Base-by-base conservation (phyloP, 495 filamentous ascomycete species). In the Neurospora sp. region DNA sequence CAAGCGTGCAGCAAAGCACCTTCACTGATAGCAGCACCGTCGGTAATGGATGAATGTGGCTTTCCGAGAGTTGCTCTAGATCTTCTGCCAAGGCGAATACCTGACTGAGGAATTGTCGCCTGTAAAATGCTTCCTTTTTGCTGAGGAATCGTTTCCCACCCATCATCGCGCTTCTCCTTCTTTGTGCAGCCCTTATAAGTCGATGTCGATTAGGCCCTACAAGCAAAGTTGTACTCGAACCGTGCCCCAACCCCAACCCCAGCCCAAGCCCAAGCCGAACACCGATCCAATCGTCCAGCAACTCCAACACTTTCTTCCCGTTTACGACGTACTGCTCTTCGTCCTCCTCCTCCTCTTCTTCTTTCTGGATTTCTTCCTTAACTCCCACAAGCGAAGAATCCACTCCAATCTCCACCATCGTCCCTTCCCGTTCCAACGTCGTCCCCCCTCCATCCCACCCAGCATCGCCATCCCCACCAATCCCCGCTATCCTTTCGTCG, bases 11-110 rank as follows among this genome's bases (percentile, higher is more conserved):
- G 69, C 73, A 76, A 20, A 78, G 72, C 6, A 77, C 73, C 69
- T 78, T 78, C 69, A 78, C 72, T 10, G 77, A 78, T 4, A 78
- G 14, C n/a, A 78, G 22, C 38, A 78, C 71, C 42, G 75, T 72
- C 8, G 77, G 77, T 11, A 77, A 69, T 16, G 77, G 77, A 35
- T 75, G 61, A n/a, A 77, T 38, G 31, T 75, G 69, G 44, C 77
- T 72, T 8, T 76, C 72, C 18, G 77, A 78, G n/a, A 78, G 73
- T n/a, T 68, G 40, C 68, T 78, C 75, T 11, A 78, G 76, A 37
- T 76, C 75, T 68, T 76, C 77, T 16, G 77, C 75, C 14, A 77
- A 48, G 9, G 71, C 71, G 31, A 76, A 61, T 31, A 77, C 75
- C 8, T 72, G 69, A 12, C 74, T 75, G 40, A 78, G 75, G 37